phyloP scores from a whole-genome alignment of 306 rosid genomes.

The Glycyrrhiza uralensis region DNA sequence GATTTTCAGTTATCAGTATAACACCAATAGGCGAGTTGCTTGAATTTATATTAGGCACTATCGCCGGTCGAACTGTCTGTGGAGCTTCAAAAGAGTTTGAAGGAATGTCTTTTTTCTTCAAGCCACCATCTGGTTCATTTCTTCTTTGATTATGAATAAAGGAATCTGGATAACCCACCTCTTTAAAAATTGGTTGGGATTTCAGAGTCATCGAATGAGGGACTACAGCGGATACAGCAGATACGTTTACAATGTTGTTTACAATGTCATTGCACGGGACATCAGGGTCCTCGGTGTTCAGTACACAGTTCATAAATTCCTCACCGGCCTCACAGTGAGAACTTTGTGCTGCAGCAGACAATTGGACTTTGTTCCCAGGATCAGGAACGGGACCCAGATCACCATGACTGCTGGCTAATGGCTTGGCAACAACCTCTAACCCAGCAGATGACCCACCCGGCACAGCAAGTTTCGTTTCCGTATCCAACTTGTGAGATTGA shows the following conservation, averaged over 20 bases:
- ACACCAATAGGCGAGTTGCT: slow-evolving; percentile 30
- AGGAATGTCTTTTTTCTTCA: slow-evolving; percentile 42
- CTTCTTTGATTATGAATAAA: slow-evolving; percentile 23
- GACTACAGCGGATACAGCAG: not conserved
- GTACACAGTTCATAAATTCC: slow-evolving; percentile 38
- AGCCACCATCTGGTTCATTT: slow-evolving; percentile 24
- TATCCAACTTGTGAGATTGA: slow-evolving; percentile 32
- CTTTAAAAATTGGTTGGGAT: slow-evolving; percentile 28
- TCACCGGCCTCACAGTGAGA: slow-evolving; percentile 18
- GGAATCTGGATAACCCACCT: slow-evolving; percentile 30
- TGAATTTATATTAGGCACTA: slow-evolving; percentile 25
- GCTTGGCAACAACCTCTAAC: slow-evolving; percentile 25
- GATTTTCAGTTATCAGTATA: slow-evolving; percentile 36
- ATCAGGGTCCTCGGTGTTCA: slow-evolving; percentile 65
- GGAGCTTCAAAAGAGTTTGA: slow-evolving; percentile 23
- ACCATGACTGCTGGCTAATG: slow-evolving; percentile 20
- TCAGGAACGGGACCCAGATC: slow-evolving; percentile 24
- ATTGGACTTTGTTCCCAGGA: slow-evolving; percentile 32
- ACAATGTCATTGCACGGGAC: slow-evolving; percentile 52
- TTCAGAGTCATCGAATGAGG: not conserved
- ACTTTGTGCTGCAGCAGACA: slow-evolving; percentile 19
- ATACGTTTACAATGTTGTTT: no score
- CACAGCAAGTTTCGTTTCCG: slow-evolving; percentile 18
- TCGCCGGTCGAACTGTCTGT: slow-evolving; percentile 25
- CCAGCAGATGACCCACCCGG: slow-evolving; percentile 18